Conservation (phyloP, 257 asterid genomes). For the Solanum pimpinellifolium region DNA sequence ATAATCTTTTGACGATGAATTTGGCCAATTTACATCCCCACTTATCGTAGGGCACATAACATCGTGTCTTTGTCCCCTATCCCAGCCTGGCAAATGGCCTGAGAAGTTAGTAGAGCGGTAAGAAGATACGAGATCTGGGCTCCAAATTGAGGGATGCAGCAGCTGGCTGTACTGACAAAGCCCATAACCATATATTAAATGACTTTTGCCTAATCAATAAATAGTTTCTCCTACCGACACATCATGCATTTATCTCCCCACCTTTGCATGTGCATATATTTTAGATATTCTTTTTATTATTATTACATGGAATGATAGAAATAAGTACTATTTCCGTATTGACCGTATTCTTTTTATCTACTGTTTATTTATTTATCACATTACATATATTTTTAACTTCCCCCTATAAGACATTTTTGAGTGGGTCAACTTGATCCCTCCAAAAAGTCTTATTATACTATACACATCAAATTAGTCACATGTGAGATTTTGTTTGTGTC, state of each 20-base stretch:
- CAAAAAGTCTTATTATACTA: not conserved
- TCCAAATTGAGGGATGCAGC: conserved; percentile 7
- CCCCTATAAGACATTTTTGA: not conserved
- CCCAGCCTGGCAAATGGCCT: conserved; percentile 15
- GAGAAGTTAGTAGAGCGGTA: not conserved
- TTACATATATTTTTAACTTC: not conserved
- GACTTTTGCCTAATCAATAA: not conserved
- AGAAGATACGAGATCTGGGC: conserved; percentile 3
- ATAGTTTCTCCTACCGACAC: conserved; percentile 22
- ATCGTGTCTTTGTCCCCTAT: not conserved
- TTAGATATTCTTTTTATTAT: not conserved
- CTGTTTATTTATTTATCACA: not conserved
- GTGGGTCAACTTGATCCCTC: not conserved
- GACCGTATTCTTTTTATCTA: conserved; percentile 18
- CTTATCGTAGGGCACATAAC: not conserved
- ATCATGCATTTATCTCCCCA: conserved; percentile 13
- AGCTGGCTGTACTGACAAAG: conserved; percentile 9
- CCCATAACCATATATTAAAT: conserved; percentile 18
- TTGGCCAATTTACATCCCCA: not conserved
- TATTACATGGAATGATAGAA: not conserved
- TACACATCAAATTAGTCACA: not conserved
- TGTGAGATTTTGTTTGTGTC: not conserved
- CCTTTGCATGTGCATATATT: conserved; percentile 25
- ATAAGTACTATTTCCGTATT: conserved; percentile 27
- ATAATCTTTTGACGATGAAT: not conserved